A percentile compares a stretch with the other conserved stretches of the same genome.
Conservation (phyloP, 257 asterid genomes). For the Solanum pinnatisectum region DNA sequence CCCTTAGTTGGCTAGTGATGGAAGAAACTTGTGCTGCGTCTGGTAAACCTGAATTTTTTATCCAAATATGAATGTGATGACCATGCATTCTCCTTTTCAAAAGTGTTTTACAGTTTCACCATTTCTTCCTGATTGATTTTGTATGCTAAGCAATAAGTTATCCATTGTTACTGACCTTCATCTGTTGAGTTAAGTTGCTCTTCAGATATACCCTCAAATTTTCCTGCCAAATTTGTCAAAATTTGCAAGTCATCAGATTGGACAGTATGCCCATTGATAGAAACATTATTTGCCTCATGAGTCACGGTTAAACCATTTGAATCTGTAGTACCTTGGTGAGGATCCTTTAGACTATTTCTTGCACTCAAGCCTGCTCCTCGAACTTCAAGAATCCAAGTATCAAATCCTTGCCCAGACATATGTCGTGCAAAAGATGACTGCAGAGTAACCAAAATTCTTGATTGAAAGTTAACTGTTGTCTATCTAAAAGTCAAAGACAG, state of each 20-base stretch:
- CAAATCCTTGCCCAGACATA: slow-evolving; percentile 98
- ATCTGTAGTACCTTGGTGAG: neutral
- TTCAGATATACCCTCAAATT: neutral
- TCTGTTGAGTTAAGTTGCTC: neutral
- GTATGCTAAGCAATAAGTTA: neutral
- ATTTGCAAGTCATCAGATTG: neutral
- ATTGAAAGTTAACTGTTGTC: neutral
- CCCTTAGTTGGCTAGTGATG: slow-evolving; percentile 58
- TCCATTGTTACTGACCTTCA: neutral
- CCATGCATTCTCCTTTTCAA: neutral
- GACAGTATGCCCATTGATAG: neutral
- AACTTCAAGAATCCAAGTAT: slow-evolving; percentile 95
- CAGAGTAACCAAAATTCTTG: slow-evolving; percentile 7
- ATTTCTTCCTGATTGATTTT: neutral
- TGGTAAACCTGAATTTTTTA: slow-evolving; percentile 34
- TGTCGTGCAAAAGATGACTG: slow-evolving; percentile 97
- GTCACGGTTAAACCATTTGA: neutral
- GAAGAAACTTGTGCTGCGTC: slow-evolving; percentile 60
- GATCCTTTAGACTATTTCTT: slow-evolving; percentile 7
- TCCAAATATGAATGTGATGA: slow-evolving; percentile 26
- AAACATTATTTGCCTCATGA: neutral
- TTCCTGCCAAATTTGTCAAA: neutral
- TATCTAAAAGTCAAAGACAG: neutral
- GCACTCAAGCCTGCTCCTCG: slow-evolving; percentile 95
- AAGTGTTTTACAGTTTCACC: neutral